Conservation (phyloP, 2,329 filamentous ascomycete species). For the Raffaelea albimanens region DNA sequence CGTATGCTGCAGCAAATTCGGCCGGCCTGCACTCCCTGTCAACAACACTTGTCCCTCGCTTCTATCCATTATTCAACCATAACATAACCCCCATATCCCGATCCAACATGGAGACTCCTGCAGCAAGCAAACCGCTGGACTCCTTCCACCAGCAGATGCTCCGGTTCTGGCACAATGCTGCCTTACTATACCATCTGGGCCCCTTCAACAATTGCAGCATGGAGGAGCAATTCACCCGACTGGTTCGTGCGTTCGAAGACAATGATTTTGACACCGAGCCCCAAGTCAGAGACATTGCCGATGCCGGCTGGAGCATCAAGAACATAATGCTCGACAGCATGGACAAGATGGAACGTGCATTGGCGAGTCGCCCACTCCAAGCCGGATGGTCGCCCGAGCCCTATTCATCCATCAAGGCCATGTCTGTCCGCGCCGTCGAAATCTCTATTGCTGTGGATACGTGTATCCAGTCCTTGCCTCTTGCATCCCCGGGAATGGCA, state of each 20-base stretch:
- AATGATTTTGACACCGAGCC: not conserved
- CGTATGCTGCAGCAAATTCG: too few species aligned
- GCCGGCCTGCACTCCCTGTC: too few species aligned
- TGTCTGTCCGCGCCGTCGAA: slow-evolving; percentile 9
- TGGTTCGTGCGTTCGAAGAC: slow-evolving; percentile 9
- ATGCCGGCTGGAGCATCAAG: slow-evolving; percentile 7
- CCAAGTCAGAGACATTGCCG: slow-evolving; percentile 2
- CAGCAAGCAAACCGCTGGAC: not conserved
- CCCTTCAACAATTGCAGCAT: slow-evolving; percentile 3
- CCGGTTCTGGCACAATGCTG: slow-evolving; percentile 10
- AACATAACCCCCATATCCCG: not conserved
- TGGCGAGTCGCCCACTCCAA: too few species aligned
- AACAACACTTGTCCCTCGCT: too few species aligned
- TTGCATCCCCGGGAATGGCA: not conserved
- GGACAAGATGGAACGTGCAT: slow-evolving; percentile 8
- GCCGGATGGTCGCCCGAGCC: not conserved
- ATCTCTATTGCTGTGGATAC: slow-evolving; percentile 5
- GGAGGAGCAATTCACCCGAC: not conserved
- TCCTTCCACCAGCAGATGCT: slow-evolving; percentile 8
- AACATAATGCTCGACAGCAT: slow-evolving; percentile 10
- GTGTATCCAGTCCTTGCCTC: not conserved
- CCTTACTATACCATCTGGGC: slow-evolving; percentile 7
- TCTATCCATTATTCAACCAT: too few species aligned
- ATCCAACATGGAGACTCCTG: not conserved
- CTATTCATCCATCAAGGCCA: not conserved